Conservation (phyloP, 768 basidiomycete species). For the Royoungia palumana region DNA sequence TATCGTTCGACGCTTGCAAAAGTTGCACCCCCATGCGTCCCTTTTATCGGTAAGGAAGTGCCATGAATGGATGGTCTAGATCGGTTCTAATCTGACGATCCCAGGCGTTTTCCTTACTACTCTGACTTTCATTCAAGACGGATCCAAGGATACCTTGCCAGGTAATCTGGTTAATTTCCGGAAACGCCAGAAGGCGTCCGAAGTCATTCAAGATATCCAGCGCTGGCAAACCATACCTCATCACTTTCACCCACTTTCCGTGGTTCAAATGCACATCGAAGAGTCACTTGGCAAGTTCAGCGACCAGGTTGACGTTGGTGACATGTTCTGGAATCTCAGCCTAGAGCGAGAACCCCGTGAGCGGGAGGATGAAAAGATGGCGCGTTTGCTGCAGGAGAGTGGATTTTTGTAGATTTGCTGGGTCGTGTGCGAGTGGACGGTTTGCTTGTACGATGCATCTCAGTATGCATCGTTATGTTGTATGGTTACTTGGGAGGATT, state of each 20-base stretch:
- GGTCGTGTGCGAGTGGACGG: background rate
- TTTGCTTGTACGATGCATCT: conserved; percentile 6
- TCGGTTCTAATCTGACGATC: conserved; percentile 1
- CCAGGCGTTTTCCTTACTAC: conserved; percentile 94
- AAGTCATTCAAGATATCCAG: conserved; percentile 95
- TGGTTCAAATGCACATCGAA: conserved; percentile 73
- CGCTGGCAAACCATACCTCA: conserved; percentile 92
- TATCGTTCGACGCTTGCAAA: conserved; percentile 81
- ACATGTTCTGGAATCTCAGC: conserved; percentile 82
- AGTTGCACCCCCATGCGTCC: conserved; percentile 90
- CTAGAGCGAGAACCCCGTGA: conserved; percentile 90
- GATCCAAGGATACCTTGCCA: conserved; percentile 80
- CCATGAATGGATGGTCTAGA: background rate
- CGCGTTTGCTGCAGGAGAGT: conserved; percentile 80
- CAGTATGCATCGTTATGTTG: conserved; percentile 16
- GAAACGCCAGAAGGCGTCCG: conserved; percentile 93
- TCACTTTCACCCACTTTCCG: conserved; percentile 68
- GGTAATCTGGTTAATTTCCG: conserved; percentile 89
- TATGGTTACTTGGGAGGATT: conserved; percentile 17
- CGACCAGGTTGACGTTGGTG: conserved; percentile 65
- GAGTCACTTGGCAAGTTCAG: conserved; percentile 70
- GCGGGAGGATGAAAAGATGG: conserved; percentile 96
- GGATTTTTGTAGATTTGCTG: conserved; percentile 63
- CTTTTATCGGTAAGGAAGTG: conserved; percentile 77
- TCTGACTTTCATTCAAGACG: conserved; percentile 97